A percentile compares a stretch with the other conserved stretches of the same genome.
Conservation (phyloP, 257 asterid genomes). For the Solanum commersonii region DNA sequence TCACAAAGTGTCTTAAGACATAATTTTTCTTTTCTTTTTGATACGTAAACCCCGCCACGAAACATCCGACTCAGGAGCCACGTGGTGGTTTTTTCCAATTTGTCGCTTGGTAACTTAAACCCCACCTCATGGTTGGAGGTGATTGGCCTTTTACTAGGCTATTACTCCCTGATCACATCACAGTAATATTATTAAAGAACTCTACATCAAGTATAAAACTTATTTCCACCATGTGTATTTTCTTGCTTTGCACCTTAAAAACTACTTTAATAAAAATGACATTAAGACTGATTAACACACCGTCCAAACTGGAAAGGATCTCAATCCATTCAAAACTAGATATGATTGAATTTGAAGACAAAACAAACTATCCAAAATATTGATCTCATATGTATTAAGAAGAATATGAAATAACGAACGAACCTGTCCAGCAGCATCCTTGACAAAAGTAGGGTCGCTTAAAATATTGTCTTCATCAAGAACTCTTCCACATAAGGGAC, state of each 20-base stretch:
- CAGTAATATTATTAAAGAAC: neutral
- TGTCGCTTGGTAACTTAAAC: neutral
- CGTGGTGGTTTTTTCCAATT: neutral
- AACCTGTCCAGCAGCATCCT: conserved; percentile 59
- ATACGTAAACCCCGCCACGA: neutral
- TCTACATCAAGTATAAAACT: neutral
- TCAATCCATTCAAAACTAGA: no score
- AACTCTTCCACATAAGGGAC: conserved; percentile 54
- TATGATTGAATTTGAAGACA: neutral
- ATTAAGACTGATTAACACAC: neutral
- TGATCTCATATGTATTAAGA: neutral
- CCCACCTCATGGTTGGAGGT: neutral
- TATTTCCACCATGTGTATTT: neutral
- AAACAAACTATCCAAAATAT: neutral
- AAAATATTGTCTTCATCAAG: conserved; percentile 41
- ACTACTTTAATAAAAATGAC: neutral
- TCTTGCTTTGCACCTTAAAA: neutral
- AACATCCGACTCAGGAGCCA: neutral
- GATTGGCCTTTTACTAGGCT: neutral
- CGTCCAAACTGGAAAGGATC: neutral
- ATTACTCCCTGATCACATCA: neutral
- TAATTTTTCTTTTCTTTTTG: neutral
- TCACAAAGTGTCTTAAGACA: neutral
- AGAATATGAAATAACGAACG: neutral
- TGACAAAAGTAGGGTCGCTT: conserved; percentile 39